Conservation (phyloP, 202 grass and related monocot species). For the Digitaria exilis region DNA sequence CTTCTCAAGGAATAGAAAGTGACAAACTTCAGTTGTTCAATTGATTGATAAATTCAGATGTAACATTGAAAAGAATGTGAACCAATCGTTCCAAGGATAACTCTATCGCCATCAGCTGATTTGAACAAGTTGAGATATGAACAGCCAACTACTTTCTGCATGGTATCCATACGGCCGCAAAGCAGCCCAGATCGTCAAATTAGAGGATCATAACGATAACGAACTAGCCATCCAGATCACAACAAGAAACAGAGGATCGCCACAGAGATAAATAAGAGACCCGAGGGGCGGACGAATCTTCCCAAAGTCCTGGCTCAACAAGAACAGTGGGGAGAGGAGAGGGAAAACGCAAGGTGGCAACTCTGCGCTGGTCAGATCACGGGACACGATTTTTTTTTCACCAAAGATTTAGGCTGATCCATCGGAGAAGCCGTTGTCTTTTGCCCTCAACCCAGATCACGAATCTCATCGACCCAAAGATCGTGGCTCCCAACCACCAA, state of each 20-base stretch:
- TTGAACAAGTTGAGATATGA: constrained; percentile 32
- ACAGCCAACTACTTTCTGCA: constrained; percentile 28
- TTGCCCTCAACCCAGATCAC: constrained; percentile 29
- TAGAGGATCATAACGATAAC: background rate
- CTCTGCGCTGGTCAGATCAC: background rate
- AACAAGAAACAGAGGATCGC: background rate
- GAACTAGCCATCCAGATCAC: constrained; percentile 13
- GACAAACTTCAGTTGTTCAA: background rate
- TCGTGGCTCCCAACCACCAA: background rate
- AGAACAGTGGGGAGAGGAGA: background rate
- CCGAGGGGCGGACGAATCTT: background rate
- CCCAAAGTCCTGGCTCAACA: constrained; percentile 17
- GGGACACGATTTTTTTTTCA: background rate
- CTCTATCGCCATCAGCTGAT: constrained; percentile 41
- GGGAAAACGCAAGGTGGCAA: background rate
- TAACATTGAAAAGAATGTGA: constrained; percentile 1
- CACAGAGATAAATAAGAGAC: background rate
- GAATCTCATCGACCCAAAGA: constrained; percentile 48
- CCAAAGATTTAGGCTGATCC: constrained; percentile 32
- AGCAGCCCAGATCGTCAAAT: constrained; percentile 16
- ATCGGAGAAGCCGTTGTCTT: background rate
- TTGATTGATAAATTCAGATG: background rate
- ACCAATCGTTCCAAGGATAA: constrained; percentile 7
- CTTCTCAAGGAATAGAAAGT: background rate
- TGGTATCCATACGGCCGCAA: background rate